Evolutionary conservation across 2,329 filamentous ascomycete species (phyloP).

Genomic region (Dothideomycetes sp.): DNA sequence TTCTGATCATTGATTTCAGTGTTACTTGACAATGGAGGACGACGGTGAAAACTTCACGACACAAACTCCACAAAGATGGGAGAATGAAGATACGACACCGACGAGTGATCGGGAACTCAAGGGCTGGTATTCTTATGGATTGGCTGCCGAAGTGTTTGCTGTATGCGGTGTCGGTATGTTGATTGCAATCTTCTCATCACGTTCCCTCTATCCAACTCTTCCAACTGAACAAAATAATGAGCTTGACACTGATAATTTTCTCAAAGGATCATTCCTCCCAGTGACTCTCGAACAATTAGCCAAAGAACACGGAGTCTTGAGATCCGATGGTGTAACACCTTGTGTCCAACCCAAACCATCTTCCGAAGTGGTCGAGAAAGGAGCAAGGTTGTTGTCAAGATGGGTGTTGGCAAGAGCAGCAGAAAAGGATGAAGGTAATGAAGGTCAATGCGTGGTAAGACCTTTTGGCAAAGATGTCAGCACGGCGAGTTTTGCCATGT

Average conservation of each 20-base stretch:
- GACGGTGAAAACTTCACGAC: too few species aligned
- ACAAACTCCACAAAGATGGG: too few species aligned
- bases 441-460: constrained; percentile 67
- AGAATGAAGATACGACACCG: constrained; percentile 8
- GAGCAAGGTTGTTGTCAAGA: too few species aligned
- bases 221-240: neutral
- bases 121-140: constrained; percentile 14
- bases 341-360: constrained; percentile 40
- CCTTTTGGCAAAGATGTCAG: constrained; percentile 74
- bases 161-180: constrained; percentile 71
- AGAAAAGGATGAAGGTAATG: constrained; percentile 31
- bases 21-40: too few species aligned
- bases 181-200: constrained; percentile 7
- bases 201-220: neutral
- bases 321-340: constrained; percentile 62
- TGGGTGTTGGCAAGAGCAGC: too few species aligned
- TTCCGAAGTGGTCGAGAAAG: too few species aligned
- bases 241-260: constrained; percentile 17
- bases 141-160: constrained; percentile 93
- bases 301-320: constrained; percentile 74
- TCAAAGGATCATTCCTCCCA: constrained; percentile 85
- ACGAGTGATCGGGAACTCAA: constrained; percentile 13
- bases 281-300: constrained; percentile 86
- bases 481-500: constrained; percentile 90
- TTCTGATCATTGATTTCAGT: too few species aligned